phyloP scores from a whole-genome alignment of 164 flowering plant species.

The Dillenia turbinata region DNA sequence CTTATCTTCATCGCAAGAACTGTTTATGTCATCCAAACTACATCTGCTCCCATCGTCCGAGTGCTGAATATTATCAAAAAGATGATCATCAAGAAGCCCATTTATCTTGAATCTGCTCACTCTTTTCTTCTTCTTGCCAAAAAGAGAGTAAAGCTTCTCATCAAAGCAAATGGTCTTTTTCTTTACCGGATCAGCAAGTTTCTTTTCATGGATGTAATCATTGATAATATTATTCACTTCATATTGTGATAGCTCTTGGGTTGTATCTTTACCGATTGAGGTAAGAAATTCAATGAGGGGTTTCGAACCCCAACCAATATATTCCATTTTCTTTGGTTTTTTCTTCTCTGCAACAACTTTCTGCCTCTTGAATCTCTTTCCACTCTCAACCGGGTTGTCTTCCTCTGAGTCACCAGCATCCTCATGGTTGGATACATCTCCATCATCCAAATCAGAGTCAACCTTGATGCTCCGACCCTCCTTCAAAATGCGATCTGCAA shows the following conservation, averaged over 20 bases:
- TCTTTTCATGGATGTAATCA: conserved; percentile 43
- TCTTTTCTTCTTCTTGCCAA: conserved; percentile 47
- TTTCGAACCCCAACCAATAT: conserved; percentile 77
- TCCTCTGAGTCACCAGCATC: conserved; percentile 13
- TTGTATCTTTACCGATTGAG: conserved; percentile 50
- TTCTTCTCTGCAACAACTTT: conserved; percentile 2
- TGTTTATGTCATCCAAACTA: conserved; percentile 22
- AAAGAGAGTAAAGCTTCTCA: conserved; percentile 29
- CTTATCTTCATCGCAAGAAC: conserved; percentile 26
- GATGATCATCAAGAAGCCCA: conserved; percentile 44
- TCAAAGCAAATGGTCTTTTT: conserved; percentile 62
- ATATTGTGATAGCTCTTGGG: conserved; percentile 30
- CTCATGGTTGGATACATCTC: conserved; percentile 19
- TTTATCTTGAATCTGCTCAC: conserved; percentile 33
- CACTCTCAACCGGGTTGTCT: neutral
- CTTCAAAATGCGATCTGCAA: conserved; percentile 32
- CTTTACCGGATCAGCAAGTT: conserved; percentile 39
- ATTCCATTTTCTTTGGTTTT: conserved; percentile 37
- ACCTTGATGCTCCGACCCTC: conserved; percentile 23
- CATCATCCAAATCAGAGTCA: conserved; percentile 18
- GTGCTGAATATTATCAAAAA: conserved; percentile 37
- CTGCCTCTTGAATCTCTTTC: conserved; percentile 17
- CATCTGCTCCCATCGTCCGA: conserved; percentile 36
- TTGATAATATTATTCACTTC: conserved; percentile 46
- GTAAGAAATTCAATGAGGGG: conserved; percentile 50